These are phyloP conservation scores for Suhomyces choctaworum DNA, from an alignment of 1,139 yeast genomes.

Conservation along the genomic window DNA sequence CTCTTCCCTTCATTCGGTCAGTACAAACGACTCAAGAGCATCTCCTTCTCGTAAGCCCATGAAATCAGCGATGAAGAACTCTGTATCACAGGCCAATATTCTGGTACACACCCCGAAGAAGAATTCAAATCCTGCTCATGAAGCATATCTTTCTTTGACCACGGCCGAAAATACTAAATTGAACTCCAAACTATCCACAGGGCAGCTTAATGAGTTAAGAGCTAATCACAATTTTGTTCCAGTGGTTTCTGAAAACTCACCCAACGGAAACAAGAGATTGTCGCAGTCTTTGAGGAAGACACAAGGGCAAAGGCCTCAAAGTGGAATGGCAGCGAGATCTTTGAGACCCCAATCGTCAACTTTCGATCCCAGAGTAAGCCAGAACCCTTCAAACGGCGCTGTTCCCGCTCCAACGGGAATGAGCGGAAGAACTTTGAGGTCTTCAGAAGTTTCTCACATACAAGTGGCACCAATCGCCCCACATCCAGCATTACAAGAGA, in stretches of 20 bases:
- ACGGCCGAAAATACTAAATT: constrained; percentile 78
- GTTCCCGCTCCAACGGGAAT: constrained; percentile 22
- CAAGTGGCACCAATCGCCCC: constrained; percentile 44
- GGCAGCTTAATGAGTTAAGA: constrained; percentile 29
- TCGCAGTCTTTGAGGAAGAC: constrained; percentile 36
- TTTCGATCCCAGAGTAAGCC: constrained; percentile 10
- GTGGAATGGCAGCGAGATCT: constrained; percentile 22
- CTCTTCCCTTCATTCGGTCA: constrained; percentile 32
- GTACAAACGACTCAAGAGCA: constrained; percentile 27
- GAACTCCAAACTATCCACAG: constrained; percentile 58
- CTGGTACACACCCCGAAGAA: constrained; percentile 13
- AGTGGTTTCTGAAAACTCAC: constrained; percentile 7
- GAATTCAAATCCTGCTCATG: constrained; percentile 47
- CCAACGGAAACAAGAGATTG: constrained; percentile 24
- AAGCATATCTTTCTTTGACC: constrained; percentile 65
- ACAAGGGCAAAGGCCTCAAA: constrained; percentile 18
- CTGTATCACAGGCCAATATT: constrained; percentile 30
- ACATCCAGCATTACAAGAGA: constrained; percentile 44
- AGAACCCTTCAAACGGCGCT: not conserved
- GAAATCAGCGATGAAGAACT: constrained; percentile 66
- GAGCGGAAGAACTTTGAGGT: constrained; percentile 35
- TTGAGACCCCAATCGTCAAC: constrained; percentile 37
- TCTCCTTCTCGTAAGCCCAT: constrained; percentile 36
- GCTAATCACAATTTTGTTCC: constrained; percentile 3
- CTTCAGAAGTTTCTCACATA: constrained; percentile 19